Conservation (phyloP, 345 rosid genomes). For the Draba incana region DNA sequence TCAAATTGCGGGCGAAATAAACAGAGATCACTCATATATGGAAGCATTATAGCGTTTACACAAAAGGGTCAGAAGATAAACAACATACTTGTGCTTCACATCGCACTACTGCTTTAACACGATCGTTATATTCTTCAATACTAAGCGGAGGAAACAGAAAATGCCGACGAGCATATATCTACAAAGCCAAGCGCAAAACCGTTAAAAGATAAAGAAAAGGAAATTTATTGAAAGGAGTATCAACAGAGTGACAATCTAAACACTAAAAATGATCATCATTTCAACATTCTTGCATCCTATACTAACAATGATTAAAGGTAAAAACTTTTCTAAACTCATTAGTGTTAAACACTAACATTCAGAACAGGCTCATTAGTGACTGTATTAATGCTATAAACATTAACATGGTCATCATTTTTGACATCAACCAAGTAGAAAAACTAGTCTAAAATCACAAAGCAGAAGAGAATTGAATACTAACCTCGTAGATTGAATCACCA, state of each 20-base stretch:
- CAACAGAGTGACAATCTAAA: constrained; percentile 3
- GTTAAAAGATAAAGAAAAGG: not conserved
- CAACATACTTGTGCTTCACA: constrained; percentile 88
- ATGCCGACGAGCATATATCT: constrained; percentile 87
- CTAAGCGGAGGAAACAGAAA: constrained; percentile 81
- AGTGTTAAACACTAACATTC: not conserved
- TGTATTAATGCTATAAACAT: constrained; percentile 2
- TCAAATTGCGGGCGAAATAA: not conserved
- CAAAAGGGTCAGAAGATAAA: constrained; percentile 21
- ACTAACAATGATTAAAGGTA: not conserved
- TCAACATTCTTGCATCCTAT: constrained; percentile 2
- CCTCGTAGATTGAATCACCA: constrained; percentile 89
- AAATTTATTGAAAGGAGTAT: not conserved
- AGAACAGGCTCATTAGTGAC: constrained; percentile 1
- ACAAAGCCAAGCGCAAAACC: constrained; percentile 30
- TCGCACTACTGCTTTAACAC: constrained; percentile 77
- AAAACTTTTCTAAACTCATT: constrained; percentile 7
- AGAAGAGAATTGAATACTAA: constrained; percentile 24
- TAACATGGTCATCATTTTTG: not conserved
- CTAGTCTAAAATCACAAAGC: not conserved
- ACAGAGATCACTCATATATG: not conserved
- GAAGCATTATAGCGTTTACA: not conserved
- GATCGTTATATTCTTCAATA: constrained; percentile 80
- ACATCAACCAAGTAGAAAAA: not conserved
- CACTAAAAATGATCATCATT: not conserved